Evolutionary conservation across 2,329 filamentous ascomycete genomes (phyloP).

Genomic region (Monilinia laxa): DNA sequence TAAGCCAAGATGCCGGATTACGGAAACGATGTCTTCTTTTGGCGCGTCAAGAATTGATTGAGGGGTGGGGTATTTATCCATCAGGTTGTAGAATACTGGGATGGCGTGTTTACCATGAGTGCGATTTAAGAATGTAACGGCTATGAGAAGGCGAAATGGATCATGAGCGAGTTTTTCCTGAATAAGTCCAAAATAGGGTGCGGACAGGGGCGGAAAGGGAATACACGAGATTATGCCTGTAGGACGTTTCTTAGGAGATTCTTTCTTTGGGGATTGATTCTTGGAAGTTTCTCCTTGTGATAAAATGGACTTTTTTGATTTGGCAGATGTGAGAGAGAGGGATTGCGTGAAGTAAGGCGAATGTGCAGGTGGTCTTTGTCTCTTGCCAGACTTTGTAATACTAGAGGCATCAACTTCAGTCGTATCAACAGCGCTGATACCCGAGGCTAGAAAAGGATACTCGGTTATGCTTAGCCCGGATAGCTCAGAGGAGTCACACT

Average conservation of each 20-base stretch:
- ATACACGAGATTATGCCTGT: constrained; percentile 49
- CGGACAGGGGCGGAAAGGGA: constrained; percentile 66
- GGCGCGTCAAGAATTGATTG: constrained; percentile 58
- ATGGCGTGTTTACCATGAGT: constrained; percentile 73
- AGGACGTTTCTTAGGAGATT: constrained; percentile 28
- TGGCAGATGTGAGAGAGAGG: constrained; percentile 22
- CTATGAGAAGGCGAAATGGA: constrained; percentile 78
- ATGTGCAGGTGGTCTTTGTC: constrained; percentile 34
- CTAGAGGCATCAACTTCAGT: constrained; percentile 24
- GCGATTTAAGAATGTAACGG: constrained; percentile 80
- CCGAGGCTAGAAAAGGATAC: constrained; percentile 28
- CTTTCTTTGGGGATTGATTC: neutral
- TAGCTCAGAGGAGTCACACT: constrained; percentile 21
- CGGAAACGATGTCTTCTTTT: constrained; percentile 54
- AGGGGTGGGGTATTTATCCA: constrained; percentile 66
- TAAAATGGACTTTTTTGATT: constrained; percentile 5
- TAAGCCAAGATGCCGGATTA: constrained; percentile 71
- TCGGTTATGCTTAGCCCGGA: constrained; percentile 27
- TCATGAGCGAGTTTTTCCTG: constrained; percentile 75
- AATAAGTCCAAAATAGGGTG: constrained; percentile 70
- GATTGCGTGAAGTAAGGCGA: constrained; percentile 38
- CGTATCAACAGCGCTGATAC: constrained; percentile 26
- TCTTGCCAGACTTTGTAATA: constrained; percentile 22
- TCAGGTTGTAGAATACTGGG: constrained; percentile 70
- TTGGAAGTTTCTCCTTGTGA: neutral